These are phyloP conservation scores for Pseudovirgaria hyperparasitica DNA, from an alignment of 2,329 filamentous ascomycete genomes.

Conservation along the genomic window DNA sequence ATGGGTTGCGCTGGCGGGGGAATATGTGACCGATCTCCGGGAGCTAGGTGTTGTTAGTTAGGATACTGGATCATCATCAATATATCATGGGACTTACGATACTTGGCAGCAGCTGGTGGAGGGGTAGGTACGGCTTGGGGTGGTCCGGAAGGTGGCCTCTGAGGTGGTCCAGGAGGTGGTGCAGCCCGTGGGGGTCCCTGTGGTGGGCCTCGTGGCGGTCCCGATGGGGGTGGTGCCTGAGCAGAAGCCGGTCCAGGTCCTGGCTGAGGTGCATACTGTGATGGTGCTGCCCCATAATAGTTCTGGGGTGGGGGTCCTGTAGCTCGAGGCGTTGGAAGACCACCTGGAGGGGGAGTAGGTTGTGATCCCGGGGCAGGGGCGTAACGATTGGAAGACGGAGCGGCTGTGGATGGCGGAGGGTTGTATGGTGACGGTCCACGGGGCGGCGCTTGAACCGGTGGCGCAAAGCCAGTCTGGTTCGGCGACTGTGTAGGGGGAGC, in stretches of 20 bases:
- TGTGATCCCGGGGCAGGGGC: constrained; percentile 50
- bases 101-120: constrained; percentile 45
- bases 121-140: constrained; percentile 32
- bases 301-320: constrained; percentile 33
- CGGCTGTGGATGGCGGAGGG: constrained; percentile 59
- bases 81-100: constrained; percentile 43
- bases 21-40: constrained; percentile 85
- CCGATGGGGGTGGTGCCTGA: constrained; percentile 30
- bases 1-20: constrained; percentile 62
- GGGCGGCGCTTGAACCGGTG: constrained; percentile 42
- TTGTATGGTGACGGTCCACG: constrained; percentile 80
- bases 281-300: constrained; percentile 23
- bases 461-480: constrained; percentile 31
- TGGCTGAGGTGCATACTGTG: constrained; percentile 15
- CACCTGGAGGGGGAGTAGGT: constrained; percentile 29
- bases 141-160: constrained; percentile 22
- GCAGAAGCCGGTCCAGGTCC: constrained; percentile 24
- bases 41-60: constrained; percentile 24
- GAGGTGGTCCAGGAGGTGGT: constrained; percentile 28
- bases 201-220: constrained; percentile 29
- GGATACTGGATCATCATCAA: constrained; percentile 4
- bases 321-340: constrained; percentile 24
- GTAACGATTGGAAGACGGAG: constrained; percentile 42
- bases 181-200: constrained; percentile 31
- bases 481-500: constrained; percentile 41